Base-by-base conservation (phyloP, 2,329 filamentous ascomycete species). In the Phialophora macrospora region DNA sequence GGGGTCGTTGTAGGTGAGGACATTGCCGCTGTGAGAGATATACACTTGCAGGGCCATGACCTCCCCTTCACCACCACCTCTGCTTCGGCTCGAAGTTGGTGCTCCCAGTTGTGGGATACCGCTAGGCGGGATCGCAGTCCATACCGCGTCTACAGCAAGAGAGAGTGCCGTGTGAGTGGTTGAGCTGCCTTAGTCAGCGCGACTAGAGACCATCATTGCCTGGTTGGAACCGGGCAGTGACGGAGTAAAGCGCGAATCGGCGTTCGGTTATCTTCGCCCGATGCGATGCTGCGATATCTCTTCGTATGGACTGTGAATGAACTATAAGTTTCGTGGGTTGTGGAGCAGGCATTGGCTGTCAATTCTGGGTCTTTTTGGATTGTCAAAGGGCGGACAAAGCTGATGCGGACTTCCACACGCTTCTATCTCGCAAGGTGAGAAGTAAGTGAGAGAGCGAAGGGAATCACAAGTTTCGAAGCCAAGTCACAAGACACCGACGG, bases 11-110 rank as follows among this genome's bases (percentile, higher is more conserved):
- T 62, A 69, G 41, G 55, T 52, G 76, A 97, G 85, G 80, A 90
- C 89, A 84, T 92, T 89, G 83, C 94, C 94, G 80, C 91, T 93
- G 82, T 96, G 93, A 85, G 92, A 93, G 77, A 97, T 89, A 83
- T 92, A 91, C 80, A 97, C 89, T 82, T 92, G 88, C 78, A 94
- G 87, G 82, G 91, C 90, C 92, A 96, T 96, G 28, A 48, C 30
- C 28, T 60, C 58, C 62, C 60, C 55, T 62, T 60, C 60, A 60
- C 41, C 67, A 49, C 67, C 61, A 38, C 61, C 58, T 54, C 58
- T 60, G 46, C 58, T 17, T 26, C 58, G 20, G 32, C 48, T 60
- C 46, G 32, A 38, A 26, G n/a, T 60, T 38, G n/a, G 22, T 44
- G 38, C 41, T 32, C 44, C 46, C 56, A 48, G 46, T 52, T 48